Percentiles rank a stretch among this genome's conserved stretches.
Evolutionary conservation across 805 yeast genomes (phyloP).

Genomic region (Wickerhamiella parazyma): DNA sequence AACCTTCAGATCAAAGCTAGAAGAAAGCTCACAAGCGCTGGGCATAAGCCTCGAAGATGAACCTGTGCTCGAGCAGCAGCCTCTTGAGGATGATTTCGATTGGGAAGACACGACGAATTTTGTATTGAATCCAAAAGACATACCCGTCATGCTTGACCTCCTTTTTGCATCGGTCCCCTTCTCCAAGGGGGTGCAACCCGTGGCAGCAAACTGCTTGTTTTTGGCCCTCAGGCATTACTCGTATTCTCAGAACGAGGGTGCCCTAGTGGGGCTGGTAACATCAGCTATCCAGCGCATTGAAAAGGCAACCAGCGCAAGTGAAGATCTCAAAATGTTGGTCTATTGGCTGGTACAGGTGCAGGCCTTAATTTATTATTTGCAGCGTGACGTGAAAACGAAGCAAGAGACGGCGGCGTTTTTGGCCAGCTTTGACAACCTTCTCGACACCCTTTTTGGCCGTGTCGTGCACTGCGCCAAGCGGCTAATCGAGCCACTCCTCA

Average conservation of each 20-base stretch:
- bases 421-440: conserved; percentile 11
- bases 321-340: conserved; percentile 35
- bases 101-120: conserved; percentile 32
- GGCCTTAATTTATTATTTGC: conserved; percentile 61
- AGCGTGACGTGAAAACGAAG: conserved; percentile 41
- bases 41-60: conserved; percentile 12
- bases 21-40: conserved; percentile 17
- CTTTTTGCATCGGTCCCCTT: conserved; percentile 28
- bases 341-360: conserved; percentile 82
- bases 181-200: conserved; percentile 26
- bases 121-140: conserved; percentile 26
- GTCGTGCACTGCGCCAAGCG: conserved; percentile 11
- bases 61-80: conserved; percentile 1
- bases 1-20: conserved; percentile 13
- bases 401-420: conserved; percentile 20
- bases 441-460: conserved; percentile 5
- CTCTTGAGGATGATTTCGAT: conserved; percentile 23
- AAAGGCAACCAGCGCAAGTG: conserved; percentile 23
- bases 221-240: conserved; percentile 30
- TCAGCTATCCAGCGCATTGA: conserved; percentile 26
- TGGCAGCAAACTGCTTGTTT: conserved; percentile 32
- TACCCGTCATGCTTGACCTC: conserved; percentile 28
- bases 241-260: conserved; percentile 24
- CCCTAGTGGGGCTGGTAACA: conserved; percentile 22
- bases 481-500: conserved; percentile 16